Evolutionary conservation across 2,329 filamentous ascomycete species (phyloP), one percentile per base, ranked within the genome.

Genomic region (Diaporthe sp.): DNA sequence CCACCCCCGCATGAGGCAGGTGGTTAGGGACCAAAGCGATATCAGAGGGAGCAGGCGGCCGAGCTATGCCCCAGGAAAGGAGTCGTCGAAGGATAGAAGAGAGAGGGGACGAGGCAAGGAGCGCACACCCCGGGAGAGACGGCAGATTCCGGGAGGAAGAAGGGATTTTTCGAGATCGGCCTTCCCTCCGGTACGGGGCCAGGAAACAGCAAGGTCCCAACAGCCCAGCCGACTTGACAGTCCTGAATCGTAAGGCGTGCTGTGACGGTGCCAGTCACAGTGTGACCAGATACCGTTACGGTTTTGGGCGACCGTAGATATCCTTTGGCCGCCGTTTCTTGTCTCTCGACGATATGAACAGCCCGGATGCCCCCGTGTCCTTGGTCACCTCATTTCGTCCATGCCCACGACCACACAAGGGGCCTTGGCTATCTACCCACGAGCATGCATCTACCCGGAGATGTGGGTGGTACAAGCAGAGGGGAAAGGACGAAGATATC

Each of bases 161-260:
- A 66, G 10, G 19, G 44, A 51, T 25, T 39, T 39, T 68, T 39
- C 27, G 32, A 25, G 22, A 27, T 7, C 44, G 63, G 63, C 22
- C 22, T 66, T 37, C 63, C 63, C 44, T 51, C 44, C 44, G 44
- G 22, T 15, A 8, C 30, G 13, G 17, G 15, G 22, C 25, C 61
- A 51, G 61, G 61, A 25, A 27, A 37, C 13, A 37, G 27, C 61
- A 30, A 17, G 61, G 22, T 44, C 27, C 13, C 25, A 8, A 37
- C 13, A 22, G 22, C 22, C 30, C 22, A 50, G 63, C 42, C 30
- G 32, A 27, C 17, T n/a, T n/a, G 59, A n/a, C 44, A 25, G 15
- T 53, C 44, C 44, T 66, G 63, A 66, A 66, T 66, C 44, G 63
- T 51, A 15, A 51, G 44, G 32, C 63, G 22, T 15, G 42, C 22